These are phyloP conservation scores for Filobasidium floriforme DNA, from an alignment of 768 basidiomycete genomes.

Conservation along the genomic window DNA sequence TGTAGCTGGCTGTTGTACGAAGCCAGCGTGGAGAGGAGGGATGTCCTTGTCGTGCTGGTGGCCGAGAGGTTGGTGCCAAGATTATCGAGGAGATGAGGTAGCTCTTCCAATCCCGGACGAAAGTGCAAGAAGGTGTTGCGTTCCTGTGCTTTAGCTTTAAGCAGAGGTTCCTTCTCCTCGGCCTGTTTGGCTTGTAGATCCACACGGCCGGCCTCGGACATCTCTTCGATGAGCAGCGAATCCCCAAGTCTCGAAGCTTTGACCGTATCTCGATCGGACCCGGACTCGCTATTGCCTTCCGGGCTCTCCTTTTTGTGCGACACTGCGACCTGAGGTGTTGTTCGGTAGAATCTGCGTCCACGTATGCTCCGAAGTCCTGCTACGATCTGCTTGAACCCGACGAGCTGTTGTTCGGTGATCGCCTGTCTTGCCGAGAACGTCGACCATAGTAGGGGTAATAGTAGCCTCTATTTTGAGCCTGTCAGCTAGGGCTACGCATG, in stretches of 20 bases:
- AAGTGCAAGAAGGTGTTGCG: conserved; percentile 17
- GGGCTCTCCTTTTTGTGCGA: background rate
- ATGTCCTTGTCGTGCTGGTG: conserved; percentile 41
- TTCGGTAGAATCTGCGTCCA: conserved; percentile 7
- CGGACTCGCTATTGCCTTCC: background rate
- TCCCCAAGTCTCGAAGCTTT: conserved; percentile 4
- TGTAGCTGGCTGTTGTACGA: conserved; percentile 38
- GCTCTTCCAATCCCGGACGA: background rate
- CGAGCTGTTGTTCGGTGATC: conserved; percentile 33
- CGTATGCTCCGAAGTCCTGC: conserved; percentile 24
- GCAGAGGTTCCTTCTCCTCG: background rate
- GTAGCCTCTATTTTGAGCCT: conserved; percentile 17
- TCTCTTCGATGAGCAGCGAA: conserved; percentile 17
- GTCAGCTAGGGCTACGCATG: background rate
- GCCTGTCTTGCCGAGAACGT: conserved; percentile 40
- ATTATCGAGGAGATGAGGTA: conserved; percentile 18
- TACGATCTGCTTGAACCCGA: conserved; percentile 17
- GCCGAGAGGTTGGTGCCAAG: conserved; percentile 28
- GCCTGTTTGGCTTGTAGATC: conserved; percentile 14
- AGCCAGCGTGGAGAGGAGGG: conserved; percentile 37
- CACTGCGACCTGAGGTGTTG: background rate
- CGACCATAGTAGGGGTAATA: conserved; percentile 40
- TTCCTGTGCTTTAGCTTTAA: conserved; percentile 12
- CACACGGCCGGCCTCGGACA: background rate
- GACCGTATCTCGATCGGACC: conserved; percentile 7